Base-by-base conservation (phyloP, 2,329 filamentous ascomycete genomes). In the Trichoderma harzianum region DNA sequence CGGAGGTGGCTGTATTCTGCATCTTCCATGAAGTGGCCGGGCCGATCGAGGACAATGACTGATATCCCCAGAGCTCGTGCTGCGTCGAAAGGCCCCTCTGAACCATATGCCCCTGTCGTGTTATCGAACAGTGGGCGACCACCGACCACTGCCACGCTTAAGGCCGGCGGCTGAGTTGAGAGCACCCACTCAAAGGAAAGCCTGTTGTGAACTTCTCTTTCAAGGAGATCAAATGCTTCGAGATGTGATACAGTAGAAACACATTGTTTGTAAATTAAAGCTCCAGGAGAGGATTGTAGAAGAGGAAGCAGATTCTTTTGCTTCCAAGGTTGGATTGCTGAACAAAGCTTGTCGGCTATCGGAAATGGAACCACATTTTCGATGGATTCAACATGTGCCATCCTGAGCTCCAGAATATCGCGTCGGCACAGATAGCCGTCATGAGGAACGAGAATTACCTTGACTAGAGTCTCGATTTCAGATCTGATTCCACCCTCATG, bases 21-120 rank as follows among this genome's bases (percentile, higher is more conserved):
- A 14, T 75, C 74, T 72, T 82, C 73, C n/a, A 84, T 74, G 81
- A 82, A 84, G 74, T 84, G 81, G 6, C 79, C 81, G 0, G 78
- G 74, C 16, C 77, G 70, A 69, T 83, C 83, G 16, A 83, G 43
- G 7, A 83, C 75, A 30, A 83, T 77, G 1, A 84, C 58, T 0
- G 74, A 73, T 43, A 84, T 80, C 4, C 80, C 80, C 3, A 84
- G 75, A 2, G 80, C 80, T 24, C 66, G 63, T 12, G 80, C 81
- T 8, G 79, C 77, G 7, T 73, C 26, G 68, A 73, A 75, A 18
- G 62, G 30, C 1, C 65, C 64, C n/a, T 24, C n/a, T 8, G 51
- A 68, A 30, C 30, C 30, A 43, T 58, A 39, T 30, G n/a, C 11
- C 3, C 24, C 30, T 18, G 12, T 68, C 18, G 53, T 57, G 2